Evolutionary conservation across 2,329 filamentous ascomycete species (phyloP).

Genomic region (Talaromyces islandicus): DNA sequence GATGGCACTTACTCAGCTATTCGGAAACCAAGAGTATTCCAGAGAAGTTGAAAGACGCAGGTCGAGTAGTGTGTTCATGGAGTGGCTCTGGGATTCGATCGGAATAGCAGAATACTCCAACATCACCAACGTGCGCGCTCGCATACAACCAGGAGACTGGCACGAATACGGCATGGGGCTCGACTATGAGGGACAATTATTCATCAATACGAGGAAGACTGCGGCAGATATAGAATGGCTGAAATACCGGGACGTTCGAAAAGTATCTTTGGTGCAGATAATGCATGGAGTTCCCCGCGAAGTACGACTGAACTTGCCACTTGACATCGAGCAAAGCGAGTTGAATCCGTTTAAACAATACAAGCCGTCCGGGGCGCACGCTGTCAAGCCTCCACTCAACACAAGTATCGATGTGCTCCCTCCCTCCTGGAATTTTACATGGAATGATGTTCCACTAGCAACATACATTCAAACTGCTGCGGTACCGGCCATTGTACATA

Average conservation of each 20-base stretch:
- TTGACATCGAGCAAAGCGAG: constrained; percentile 27
- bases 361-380: constrained; percentile 19
- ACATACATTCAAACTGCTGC: constrained; percentile 45
- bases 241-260: constrained; percentile 31
- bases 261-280: constrained; percentile 29
- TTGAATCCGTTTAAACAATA: constrained; percentile 30
- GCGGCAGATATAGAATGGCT: constrained; percentile 37
- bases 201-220: constrained; percentile 39
- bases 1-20: constrained; percentile 47
- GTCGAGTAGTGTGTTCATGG: constrained; percentile 27
- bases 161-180: constrained; percentile 49
- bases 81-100: constrained; percentile 32
- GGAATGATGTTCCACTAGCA: constrained; percentile 39
- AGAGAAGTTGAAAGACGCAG: constrained; percentile 38
- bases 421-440: constrained; percentile 31
- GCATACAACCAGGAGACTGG: constrained; percentile 29
- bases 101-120: constrained; percentile 34
- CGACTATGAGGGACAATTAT: constrained; percentile 47
- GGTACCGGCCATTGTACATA: constrained; percentile 40
- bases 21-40: constrained; percentile 48
- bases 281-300: constrained; percentile 32
- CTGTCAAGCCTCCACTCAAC: constrained; percentile 27
- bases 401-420: constrained; percentile 39
- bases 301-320: constrained; percentile 32
- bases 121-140: constrained; percentile 28